phyloP scores from a whole-genome alignment of 176 grass and related monocot species.

The Triticum urartu region DNA sequence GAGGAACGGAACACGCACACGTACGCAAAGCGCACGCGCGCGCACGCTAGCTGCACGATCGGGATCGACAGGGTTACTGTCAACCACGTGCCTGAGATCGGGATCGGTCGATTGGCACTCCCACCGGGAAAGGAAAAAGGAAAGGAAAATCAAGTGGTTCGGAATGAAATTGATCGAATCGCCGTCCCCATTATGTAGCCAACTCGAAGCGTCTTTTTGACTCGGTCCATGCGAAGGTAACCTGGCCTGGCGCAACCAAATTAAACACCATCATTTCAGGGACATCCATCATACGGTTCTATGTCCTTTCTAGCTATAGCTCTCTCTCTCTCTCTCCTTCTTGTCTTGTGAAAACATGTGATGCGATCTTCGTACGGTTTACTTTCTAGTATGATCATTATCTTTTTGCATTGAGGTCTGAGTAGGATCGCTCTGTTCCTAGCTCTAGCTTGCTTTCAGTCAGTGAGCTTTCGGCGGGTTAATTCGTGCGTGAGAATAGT shows the following conservation, averaged over 20 bases:
- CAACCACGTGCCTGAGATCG: constrained; percentile 7
- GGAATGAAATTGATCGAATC: background rate
- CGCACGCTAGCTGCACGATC: background rate
- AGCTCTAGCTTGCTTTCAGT: background rate
- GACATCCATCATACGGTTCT: background rate
- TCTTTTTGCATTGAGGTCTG: background rate
- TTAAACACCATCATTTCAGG: constrained; percentile 5
- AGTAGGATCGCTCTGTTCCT: background rate
- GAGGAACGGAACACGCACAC: background rate
- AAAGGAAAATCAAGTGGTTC: background rate
- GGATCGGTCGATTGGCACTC: background rate
- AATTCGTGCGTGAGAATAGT: background rate
- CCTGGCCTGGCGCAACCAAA: background rate
- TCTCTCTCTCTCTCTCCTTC: background rate
- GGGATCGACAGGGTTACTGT: background rate
- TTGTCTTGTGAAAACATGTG: background rate
- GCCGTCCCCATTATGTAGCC: background rate
- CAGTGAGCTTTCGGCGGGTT: background rate
- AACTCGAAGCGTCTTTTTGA: background rate
- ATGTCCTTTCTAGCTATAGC: background rate
- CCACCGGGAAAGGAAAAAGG: background rate
- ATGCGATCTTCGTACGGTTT: background rate
- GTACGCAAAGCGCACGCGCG: background rate
- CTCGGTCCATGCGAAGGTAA: background rate
- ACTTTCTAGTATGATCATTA: background rate